phyloP scores from a whole-genome alignment of 2,329 filamentous ascomycete genomes.

The Fusarium sp. region DNA sequence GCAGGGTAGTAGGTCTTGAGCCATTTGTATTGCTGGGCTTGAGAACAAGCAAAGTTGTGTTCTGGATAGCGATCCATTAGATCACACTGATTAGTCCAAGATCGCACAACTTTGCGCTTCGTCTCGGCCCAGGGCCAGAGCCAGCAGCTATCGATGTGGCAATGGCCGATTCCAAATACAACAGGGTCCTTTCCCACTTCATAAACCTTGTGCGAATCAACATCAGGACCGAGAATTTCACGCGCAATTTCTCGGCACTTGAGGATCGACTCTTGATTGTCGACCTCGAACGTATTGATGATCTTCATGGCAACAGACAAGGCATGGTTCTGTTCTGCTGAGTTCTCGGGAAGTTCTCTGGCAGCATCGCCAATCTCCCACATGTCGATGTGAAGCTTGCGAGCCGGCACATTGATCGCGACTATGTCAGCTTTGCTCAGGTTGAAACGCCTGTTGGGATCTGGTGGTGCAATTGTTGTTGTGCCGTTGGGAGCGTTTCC shows the following conservation, averaged over 20 bases:
- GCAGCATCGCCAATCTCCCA: conserved; percentile 97
- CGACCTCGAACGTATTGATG: conserved; percentile 89
- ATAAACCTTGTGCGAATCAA: conserved; percentile 89
- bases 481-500: conserved; percentile 89
- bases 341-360: conserved; percentile 88
- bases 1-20: conserved; percentile 89
- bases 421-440: conserved; percentile 86
- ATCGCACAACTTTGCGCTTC: conserved; percentile 93
- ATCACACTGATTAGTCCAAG: conserved; percentile 97
- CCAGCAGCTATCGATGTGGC: conserved; percentile 99
- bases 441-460: conserved; percentile 84
- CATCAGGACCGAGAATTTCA: conserved; percentile 82
- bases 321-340: conserved; percentile 90
- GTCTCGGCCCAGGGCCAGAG: conserved; percentile 99
- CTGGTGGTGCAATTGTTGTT: conserved; percentile 83
- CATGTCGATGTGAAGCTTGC: conserved; percentile 88
- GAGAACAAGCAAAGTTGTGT: conserved; percentile 90
- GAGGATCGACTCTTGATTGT: conserved; percentile 81
- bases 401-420: conserved; percentile 86
- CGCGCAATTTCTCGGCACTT: conserved; percentile 86
- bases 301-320: conserved; percentile 87
- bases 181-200: conserved; percentile 78
- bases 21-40: conserved; percentile 99
- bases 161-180: conserved; percentile 92
- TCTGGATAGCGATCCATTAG: conserved; percentile 96